Percentiles rank a stretch among this genome's conserved stretches.
phyloP scores from a whole-genome alignment of 2,329 filamentous ascomycete species.

The Cercospora zeae-maydis region DNA sequence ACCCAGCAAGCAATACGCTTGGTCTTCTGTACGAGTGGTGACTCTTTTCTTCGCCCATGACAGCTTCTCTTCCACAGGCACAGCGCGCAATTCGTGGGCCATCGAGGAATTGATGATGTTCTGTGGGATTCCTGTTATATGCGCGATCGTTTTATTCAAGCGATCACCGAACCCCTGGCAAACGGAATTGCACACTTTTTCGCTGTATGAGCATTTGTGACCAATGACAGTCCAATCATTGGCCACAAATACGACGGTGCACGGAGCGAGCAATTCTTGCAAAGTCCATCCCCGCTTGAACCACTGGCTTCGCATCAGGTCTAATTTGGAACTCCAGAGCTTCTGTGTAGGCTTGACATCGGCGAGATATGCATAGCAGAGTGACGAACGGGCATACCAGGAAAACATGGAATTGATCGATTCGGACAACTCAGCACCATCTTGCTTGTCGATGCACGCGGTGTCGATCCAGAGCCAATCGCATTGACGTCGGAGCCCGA shows the following conservation, averaged over 20 bases:
- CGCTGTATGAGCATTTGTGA: neutral
- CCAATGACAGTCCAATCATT: neutral
- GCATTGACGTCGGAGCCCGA: neutral
- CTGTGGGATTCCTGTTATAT: neutral
- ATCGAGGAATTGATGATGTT: neutral
- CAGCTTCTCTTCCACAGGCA: neutral
- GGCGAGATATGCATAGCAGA: neutral
- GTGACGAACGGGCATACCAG: neutral
- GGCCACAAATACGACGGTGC: conserved; percentile 11
- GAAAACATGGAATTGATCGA: conserved; percentile 4
- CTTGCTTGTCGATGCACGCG: neutral
- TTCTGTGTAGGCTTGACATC: neutral
- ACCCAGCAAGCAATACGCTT: conserved; percentile 1
- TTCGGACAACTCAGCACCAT: neutral
- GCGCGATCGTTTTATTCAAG: neutral
- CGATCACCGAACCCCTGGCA: neutral
- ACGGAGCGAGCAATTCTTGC: conserved; percentile 22
- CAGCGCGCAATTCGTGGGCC: neutral
- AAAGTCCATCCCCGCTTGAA: conserved; percentile 13
- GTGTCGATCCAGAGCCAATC: conserved; percentile 9
- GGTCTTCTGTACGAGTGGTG: neutral
- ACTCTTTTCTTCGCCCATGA: neutral
- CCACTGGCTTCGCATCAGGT: neutral
- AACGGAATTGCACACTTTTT: neutral
- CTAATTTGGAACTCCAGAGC: neutral